Conservation (phyloP, 2,329 filamentous ascomycete genomes). For the Hymenoscyphus albidus region DNA sequence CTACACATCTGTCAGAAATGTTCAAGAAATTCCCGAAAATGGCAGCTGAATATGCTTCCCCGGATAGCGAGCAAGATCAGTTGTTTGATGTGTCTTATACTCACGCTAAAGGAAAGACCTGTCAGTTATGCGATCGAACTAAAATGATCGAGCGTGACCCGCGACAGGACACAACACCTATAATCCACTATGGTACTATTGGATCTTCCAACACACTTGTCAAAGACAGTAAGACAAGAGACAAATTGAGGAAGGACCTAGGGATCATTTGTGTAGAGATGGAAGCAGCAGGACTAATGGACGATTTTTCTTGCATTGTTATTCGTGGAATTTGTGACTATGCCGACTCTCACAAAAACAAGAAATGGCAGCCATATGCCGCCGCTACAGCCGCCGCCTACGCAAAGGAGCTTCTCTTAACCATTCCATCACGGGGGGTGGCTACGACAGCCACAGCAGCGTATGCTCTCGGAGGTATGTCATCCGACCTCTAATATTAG, state of each 20-base stretch:
- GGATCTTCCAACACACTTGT: conserved; percentile 17
- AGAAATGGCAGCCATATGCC: conserved; percentile 17
- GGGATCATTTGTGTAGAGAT: conserved; percentile 19
- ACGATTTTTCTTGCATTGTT: conserved; percentile 18
- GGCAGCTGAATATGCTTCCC: neutral
- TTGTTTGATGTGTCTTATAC: neutral
- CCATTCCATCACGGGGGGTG: neutral
- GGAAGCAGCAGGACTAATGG: conserved; percentile 17
- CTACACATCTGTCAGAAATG: neutral
- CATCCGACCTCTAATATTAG: neutral
- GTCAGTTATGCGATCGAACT: neutral
- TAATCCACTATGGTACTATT: conserved; percentile 17
- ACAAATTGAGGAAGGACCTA: neutral
- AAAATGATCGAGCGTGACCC: neutral
- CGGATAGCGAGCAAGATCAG: neutral
- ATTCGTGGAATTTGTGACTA: conserved; percentile 24
- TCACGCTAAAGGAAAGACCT: neutral
- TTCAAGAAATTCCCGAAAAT: neutral
- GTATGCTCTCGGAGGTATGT: neutral
- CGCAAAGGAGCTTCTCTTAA: conserved; percentile 13
- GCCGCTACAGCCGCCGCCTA: conserved; percentile 14
- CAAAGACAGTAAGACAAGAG: conserved; percentile 10
- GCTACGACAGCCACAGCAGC: neutral
- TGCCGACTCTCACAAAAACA: conserved; percentile 19
- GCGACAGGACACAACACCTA: neutral